Conservation (phyloP, 306 rosid genomes). For the Myrica gale region DNA sequence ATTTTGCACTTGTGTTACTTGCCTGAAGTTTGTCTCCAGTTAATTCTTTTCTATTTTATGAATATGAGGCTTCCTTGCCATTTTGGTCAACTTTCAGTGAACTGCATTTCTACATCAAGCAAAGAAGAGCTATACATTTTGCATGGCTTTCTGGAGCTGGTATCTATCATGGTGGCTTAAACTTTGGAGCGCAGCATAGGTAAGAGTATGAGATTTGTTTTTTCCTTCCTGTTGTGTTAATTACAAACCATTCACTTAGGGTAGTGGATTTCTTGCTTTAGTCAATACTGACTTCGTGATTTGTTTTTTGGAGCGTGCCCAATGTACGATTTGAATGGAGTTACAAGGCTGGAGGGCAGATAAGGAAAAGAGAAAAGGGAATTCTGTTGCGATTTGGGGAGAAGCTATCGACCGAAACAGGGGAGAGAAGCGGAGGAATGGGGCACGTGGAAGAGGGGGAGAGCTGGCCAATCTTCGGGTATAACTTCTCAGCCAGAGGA, state of each 20-base stretch:
- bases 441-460: too few species aligned
- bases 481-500: too few species aligned
- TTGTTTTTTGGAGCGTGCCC: slow-evolving; percentile 20
- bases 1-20: background rate
- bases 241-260: background rate
- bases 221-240: slow-evolving; percentile 15
- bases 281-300: background rate
- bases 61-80: slow-evolving; percentile 20
- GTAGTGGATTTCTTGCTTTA: slow-evolving; percentile 19
- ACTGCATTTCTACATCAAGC: slow-evolving; percentile 88
- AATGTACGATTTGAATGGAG: background rate
- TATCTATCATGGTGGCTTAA: slow-evolving; percentile 86
- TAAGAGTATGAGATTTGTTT: slow-evolving; percentile 29
- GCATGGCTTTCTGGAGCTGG: slow-evolving; percentile 99
- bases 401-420: too few species aligned
- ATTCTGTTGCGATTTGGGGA: too few species aligned
- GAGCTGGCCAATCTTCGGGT: too few species aligned
- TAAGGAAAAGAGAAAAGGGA: too few species aligned
- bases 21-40: slow-evolving; percentile 3
- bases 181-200: slow-evolving; percentile 88
- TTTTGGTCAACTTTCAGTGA: slow-evolving; percentile 59
- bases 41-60: slow-evolving; percentile 5
- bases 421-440: too few species aligned
- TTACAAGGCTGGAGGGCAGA: too few species aligned
- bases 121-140: slow-evolving; percentile 94